Evolutionary conservation across 108 stramenopile genomes (phyloP).

Genomic region (Discostella pseudostelligera): DNA sequence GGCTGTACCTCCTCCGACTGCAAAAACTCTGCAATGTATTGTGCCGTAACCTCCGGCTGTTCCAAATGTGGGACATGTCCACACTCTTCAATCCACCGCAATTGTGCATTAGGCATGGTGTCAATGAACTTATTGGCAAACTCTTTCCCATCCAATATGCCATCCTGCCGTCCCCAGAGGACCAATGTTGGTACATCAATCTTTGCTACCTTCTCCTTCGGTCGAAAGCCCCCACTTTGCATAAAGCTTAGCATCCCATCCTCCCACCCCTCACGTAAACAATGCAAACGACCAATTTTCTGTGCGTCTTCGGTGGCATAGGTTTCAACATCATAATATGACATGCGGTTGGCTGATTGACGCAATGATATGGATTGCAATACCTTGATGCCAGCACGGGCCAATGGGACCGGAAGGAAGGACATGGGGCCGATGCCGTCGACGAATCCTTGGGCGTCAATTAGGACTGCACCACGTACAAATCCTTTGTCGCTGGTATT

Average conservation of each 20-base stretch:
- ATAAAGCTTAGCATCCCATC: conserved; percentile 82
- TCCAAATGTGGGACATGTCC: conserved; percentile 95
- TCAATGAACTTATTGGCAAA: conserved; percentile 85
- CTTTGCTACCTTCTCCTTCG: conserved; percentile 65
- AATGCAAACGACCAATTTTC: conserved; percentile 82
- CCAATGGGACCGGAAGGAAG: conserved; percentile 61
- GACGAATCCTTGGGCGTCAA: conserved; percentile 89
- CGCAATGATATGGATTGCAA: conserved; percentile 75
- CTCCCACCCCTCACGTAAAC: conserved; percentile 82
- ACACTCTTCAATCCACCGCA: conserved; percentile 90
- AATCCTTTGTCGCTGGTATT: conserved; percentile 46
- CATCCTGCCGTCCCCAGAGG: conserved; percentile 93
- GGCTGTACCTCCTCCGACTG: conserved; percentile 19
- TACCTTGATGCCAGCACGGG: conserved; percentile 73
- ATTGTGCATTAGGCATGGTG: conserved; percentile 64
- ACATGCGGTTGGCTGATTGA: conserved; percentile 79
- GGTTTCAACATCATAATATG: conserved; percentile 66
- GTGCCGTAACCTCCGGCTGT: conserved; percentile 79
- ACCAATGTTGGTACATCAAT: conserved; percentile 71
- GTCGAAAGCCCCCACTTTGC: conserved; percentile 83
- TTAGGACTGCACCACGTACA: conserved; percentile 52
- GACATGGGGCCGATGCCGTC: conserved; percentile 90
- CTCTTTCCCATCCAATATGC: conserved; percentile 81
- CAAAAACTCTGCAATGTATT: conserved; percentile 69
- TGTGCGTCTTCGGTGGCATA: conserved; percentile 90